Conservation (phyloP, 176 grass and related monocot species). For the Triticum monococcum region DNA sequence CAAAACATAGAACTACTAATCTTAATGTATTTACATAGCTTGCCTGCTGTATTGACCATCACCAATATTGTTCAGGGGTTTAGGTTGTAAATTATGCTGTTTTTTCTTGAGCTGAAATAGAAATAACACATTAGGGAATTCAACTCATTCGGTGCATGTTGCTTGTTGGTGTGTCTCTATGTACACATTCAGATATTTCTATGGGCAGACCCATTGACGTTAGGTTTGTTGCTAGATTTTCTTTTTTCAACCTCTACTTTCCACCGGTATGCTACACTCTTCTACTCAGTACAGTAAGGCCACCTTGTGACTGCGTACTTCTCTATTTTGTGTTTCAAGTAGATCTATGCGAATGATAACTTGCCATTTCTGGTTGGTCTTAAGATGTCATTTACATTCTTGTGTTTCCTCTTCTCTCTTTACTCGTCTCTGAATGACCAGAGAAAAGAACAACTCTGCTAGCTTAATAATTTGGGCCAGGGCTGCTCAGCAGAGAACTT, state of each 20-base stretch:
- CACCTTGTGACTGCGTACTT: neutral
- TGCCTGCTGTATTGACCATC: neutral
- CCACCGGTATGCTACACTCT: neutral
- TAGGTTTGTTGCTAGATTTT: neutral
- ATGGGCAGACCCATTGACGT: neutral
- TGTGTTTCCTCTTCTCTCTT: neutral
- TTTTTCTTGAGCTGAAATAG: constrained; percentile 15
- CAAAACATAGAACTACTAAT: constrained; percentile 1
- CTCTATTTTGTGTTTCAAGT: neutral
- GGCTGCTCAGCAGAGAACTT: neutral
- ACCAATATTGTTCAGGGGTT: neutral
- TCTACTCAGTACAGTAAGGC: neutral
- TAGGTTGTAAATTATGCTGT: neutral
- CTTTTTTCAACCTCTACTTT: neutral
- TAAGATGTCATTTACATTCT: neutral
- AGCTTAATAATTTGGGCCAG: constrained; percentile 11
- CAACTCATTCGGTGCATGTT: neutral
- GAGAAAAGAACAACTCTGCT: constrained; percentile 15
- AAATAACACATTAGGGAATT: neutral
- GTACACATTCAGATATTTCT: neutral
- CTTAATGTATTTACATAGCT: constrained; percentile 13
- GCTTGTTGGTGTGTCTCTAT: neutral
- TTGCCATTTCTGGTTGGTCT: neutral
- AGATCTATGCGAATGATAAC: neutral
- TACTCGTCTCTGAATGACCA: neutral